A percentile compares a stretch with the other conserved stretches of the same genome.
phyloP scores from a whole-genome alignment of 179 eudicot species.

The Silene noctiflora region DNA sequence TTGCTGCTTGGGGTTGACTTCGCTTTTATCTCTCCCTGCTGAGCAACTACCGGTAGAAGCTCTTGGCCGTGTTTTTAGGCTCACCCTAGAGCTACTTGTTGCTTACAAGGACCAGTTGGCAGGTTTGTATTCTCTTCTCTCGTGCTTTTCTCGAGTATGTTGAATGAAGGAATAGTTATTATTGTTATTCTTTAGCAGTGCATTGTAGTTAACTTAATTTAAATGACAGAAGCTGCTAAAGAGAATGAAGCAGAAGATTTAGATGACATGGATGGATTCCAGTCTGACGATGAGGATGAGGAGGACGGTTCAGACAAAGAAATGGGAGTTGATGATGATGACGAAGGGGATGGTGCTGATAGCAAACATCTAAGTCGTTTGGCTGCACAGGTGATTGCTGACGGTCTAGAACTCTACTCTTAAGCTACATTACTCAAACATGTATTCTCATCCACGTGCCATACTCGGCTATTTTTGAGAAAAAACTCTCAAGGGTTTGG shows the following conservation, averaged over 20 bases:
- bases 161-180: not conserved
- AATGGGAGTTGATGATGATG: constrained; percentile 85
- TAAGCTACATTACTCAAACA: not conserved
- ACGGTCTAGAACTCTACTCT: too few relatives aligned
- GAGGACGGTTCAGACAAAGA: constrained; percentile 77
- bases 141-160: not conserved
- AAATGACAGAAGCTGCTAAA: constrained; percentile 65
- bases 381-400: constrained; percentile 73
- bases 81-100: constrained; percentile 84
- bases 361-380: constrained; percentile 61
- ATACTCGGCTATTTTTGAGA: too few relatives aligned
- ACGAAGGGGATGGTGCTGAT: constrained; percentile 89
- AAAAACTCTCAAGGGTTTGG: too few relatives aligned
- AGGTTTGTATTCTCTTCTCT: constrained; percentile 39
- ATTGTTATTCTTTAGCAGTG: not conserved
- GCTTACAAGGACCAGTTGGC: constrained; percentile 96
- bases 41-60: constrained; percentile 89
- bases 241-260: constrained; percentile 67
- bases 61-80: constrained; percentile 79
- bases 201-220: constrained; percentile 7
- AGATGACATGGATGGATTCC: constrained; percentile 88
- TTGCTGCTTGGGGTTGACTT: constrained; percentile 92
- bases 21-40: constrained; percentile 73
- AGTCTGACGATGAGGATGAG: constrained; percentile 76
- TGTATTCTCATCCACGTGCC: not conserved